A percentile compares a stretch with the other conserved stretches of the same genome.
phyloP scores from a whole-genome alignment of 2,329 filamentous ascomycete species.

The Cyanodermella asteris region DNA sequence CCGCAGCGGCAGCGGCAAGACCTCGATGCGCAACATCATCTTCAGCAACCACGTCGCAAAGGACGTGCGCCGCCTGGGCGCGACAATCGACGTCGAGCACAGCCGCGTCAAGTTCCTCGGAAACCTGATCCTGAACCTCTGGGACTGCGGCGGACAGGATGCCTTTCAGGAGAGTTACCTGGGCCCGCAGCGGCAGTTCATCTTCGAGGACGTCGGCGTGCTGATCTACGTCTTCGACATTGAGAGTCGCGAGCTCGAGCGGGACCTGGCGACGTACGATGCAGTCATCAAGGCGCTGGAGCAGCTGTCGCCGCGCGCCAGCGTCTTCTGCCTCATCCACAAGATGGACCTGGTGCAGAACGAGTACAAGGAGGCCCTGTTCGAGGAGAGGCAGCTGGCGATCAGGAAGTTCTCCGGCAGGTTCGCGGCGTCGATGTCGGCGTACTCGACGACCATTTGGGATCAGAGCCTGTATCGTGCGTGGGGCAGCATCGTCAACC shows the following conservation, averaged over 20 bases:
- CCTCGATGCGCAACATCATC: constrained; percentile 95
- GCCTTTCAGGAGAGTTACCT: constrained; percentile 98
- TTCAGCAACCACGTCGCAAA: constrained; percentile 98
- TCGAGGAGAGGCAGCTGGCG: constrained; percentile 59
- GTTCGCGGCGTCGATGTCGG: constrained; percentile 46
- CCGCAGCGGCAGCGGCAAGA: constrained; percentile 92
- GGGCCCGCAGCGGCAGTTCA: constrained; percentile 80
- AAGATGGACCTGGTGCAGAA: constrained; percentile 93
- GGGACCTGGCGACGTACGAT: constrained; percentile 79
- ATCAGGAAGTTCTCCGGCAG: constrained; percentile 53
- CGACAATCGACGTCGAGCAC: constrained; percentile 94
- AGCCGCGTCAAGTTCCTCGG: constrained; percentile 98
- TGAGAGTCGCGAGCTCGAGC: constrained; percentile 81
- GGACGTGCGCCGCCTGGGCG: constrained; percentile 76
- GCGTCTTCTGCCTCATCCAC: constrained; percentile 89
- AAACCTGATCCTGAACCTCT: constrained; percentile 88
- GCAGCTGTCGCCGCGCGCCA: constrained; percentile 61
- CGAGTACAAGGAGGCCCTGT: constrained; percentile 56
- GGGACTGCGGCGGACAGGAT: constrained; percentile 97
- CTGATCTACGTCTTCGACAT: constrained; percentile 99
- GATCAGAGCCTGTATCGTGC: constrained; percentile 96
- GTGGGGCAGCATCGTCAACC: constrained; percentile 96
- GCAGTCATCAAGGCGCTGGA: constrained; percentile 73
- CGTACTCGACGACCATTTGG: constrained; percentile 94
- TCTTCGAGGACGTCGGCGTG: constrained; percentile 90